Base-by-base conservation (phyloP, 495 filamentous ascomycete genomes). In the Xylaria scruposa region DNA sequence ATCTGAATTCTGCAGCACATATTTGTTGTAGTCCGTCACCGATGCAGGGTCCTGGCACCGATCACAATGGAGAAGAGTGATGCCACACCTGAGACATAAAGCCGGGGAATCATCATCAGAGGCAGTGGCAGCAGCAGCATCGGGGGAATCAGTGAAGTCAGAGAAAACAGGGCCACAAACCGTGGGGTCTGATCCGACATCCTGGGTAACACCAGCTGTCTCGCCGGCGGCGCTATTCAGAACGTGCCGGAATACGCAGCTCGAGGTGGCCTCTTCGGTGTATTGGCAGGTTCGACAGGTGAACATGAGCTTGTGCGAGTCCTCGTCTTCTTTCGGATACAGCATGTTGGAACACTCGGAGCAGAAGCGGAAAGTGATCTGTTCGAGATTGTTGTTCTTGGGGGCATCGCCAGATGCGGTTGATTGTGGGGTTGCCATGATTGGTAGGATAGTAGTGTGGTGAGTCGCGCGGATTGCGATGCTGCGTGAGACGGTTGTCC, bases 301-400 rank as follows among this genome's bases (percentile, higher is more conserved):
- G 74, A 87, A 87, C 72, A 85, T 80, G 44, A 88, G 81, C 78
- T 83, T 84, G 79, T 83, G 85, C 12, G 80, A 79, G 60, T 84
- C 80, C 65, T 87, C 86, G 80, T 97, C 94, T 85, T 99, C 96
- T 81, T 95, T 94, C 17, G 96, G 96, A 81, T 98, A 98, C 65
- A 99, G 86, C 89, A 99, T 92, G 87, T 99, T 99, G 76, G 93
- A 96, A 83, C 96, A 99, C 87, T 99, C 96, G 70, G 93, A 91
- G 84, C 96, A 99, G 88, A 99, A 99, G 71, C 92, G 90, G 85
- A 98, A 98, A 44, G 93, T 92, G 78, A 97, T 92, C 81, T 95
- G 94, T 78, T 94, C 92, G 68, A 83, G 82, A 44, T 79, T 86
- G 81, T 84, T 85, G 80, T 88, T 90, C 31, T 46, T 58, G 26